These are phyloP conservation scores for Coemansia sp. DNA, from an alignment of 192 early-diverging fungal species.

Conservation along the genomic window DNA sequence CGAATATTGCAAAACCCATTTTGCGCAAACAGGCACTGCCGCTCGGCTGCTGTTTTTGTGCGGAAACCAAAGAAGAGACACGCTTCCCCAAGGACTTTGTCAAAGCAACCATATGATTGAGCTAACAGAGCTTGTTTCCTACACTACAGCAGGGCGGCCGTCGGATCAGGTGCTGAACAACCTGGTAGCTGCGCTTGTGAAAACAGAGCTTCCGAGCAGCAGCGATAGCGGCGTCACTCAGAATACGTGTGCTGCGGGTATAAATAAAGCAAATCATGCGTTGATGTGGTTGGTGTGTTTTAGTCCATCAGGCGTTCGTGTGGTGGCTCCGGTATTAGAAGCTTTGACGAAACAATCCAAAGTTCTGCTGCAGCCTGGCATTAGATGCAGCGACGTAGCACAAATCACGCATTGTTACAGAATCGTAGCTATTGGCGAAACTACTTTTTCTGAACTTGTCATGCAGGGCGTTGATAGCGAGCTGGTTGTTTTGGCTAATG, in stretches of 20 bases:
- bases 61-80: constrained; percentile 42
- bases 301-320: constrained; percentile 49
- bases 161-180: background rate
- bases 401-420: constrained; percentile 6
- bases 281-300: constrained; percentile 45
- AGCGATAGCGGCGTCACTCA: background rate
- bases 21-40: background rate
- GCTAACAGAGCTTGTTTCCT: constrained; percentile 27
- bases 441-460: constrained; percentile 28
- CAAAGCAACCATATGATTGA: constrained; percentile 17
- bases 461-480: constrained; percentile 5
- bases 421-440: constrained; percentile 40
- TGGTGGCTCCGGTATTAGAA: constrained; percentile 25
- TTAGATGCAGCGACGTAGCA: background rate
- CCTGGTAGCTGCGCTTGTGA: constrained; percentile 14
- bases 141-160: constrained; percentile 29
- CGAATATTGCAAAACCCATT: constrained; percentile 19
- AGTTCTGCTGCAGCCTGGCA: background rate
- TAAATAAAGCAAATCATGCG: background rate
- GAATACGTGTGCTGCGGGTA: background rate
- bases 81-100: constrained; percentile 31
- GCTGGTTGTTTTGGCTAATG: constrained; percentile 13
- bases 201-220: background rate
- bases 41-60: constrained; percentile 38
- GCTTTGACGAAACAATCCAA: constrained; percentile 4